Base-by-base conservation (phyloP, 345 rosid genomes). In the Rhodomyrtus tomentosa region DNA sequence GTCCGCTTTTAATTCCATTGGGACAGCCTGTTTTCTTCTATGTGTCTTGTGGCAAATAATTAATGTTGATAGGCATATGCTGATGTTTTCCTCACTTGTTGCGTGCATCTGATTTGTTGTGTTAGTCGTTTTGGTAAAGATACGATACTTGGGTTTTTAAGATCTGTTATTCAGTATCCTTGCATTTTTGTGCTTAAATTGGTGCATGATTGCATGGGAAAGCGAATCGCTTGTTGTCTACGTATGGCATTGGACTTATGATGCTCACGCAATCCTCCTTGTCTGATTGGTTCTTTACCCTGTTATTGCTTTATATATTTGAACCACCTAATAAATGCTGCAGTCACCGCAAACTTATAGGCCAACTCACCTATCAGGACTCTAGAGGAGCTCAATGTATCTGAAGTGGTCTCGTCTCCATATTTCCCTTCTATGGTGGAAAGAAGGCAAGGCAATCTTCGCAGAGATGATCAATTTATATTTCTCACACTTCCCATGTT, bases 361-460 rank as follows among this genome's bases (percentile, higher is more conserved):
- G 98, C 98, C 83, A 92, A 89, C 68, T 96, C 99, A 53, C 98
- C 99, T 40, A 76, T 93, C 88, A 91, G 93, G 91, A 91, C 93
- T 79, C 89, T 96, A 82, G 98, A 93, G 56, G 98, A 96, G 86
- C 91, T 96, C 74, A 86, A 84, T 85, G 95, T 95, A 85, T 86
- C 87, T 51, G 98, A 94, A 89, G 94, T 91, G 86, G 90, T 89
- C 84, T 85, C 95, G 53, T 89, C 94, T 85, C 95, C 93, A 11
- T 90, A 89, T 90, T 94, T 93, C 85, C 96, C 98, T 50, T 90
- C 97, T 62, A 50, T 85, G 80, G 50, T 51, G 12, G 95, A 90
- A 84, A 93, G 91, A 85, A 87, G 84, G 82, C 83, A 86, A 81
- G 85, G 82, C 82, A 85, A 85, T 84, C 55, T 53, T 40, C 84